These are phyloP conservation scores for Piper longum DNA, from an alignment of 164 flowering plant genomes.

Conservation along the genomic window DNA sequence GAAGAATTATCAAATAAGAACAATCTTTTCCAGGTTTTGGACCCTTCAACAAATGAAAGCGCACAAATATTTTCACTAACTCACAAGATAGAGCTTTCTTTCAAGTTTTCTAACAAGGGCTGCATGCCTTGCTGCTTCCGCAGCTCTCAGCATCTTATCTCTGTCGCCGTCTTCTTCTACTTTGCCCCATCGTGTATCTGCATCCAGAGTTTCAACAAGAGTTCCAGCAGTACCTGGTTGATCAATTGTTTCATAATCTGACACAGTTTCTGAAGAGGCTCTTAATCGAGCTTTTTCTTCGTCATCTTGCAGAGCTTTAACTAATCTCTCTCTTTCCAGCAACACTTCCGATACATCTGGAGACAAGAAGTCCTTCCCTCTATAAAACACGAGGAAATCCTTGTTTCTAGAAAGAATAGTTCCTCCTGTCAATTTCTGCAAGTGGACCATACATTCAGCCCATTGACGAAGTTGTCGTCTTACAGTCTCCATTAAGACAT, in stretches of 20 bases:
- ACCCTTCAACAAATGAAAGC: not conserved
- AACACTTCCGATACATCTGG: constrained; percentile 66
- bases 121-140: constrained; percentile 53
- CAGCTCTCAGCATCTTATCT: constrained; percentile 52
- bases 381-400: constrained; percentile 76
- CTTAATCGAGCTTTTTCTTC: constrained; percentile 78
- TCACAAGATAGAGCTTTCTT: constrained; percentile 56
- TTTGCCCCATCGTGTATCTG: constrained; percentile 78
- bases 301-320: constrained; percentile 70
- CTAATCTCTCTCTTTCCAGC: constrained; percentile 67
- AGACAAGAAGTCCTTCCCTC: constrained; percentile 84
- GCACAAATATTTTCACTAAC: constrained; percentile 15
- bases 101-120: constrained; percentile 70
- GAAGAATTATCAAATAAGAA: not conserved
- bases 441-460: not conserved
- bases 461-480: not conserved
- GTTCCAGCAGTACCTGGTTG: constrained; percentile 55
- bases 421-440: constrained; percentile 94
- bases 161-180: constrained; percentile 33
- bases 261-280: constrained; percentile 38
- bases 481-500: too few relatives aligned
- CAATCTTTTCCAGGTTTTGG: not conserved
- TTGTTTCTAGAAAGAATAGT: constrained; percentile 70
- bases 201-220: constrained; percentile 74
- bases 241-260: constrained; percentile 19